Evolutionary conservation across 495 filamentous ascomycete genomes (phyloP), one percentile per base, ranked within the genome.

Genomic region (Aspergillus nidulans): DNA sequence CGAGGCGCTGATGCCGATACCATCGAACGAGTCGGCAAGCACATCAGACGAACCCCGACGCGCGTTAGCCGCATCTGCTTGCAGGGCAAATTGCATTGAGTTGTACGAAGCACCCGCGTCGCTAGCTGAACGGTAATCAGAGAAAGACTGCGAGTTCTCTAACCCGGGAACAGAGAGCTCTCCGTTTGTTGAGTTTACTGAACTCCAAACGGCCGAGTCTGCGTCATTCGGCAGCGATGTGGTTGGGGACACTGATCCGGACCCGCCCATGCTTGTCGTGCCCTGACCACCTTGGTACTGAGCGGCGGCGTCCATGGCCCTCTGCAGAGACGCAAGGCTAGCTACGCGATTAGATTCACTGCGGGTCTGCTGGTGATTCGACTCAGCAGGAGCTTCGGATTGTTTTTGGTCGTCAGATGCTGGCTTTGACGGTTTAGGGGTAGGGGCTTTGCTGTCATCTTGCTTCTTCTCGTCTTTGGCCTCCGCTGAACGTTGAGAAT

Each of bases 311-410:
- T 75, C 71, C 53, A 77, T 60, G 12, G 75, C 75, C 42, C 73
- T 60, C 54, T 77, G 75, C 47, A 77, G 55, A 19, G 73, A 76
- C 3, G 72, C 72, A 56, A 75, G 75, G 3, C 72, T 77, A 38
- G 72, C 73, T 45, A 75, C 72, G 6, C 71, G 71, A 19, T 71
- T 68, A 5, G 72, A 65, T 51, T 77, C 72, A 36, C 72, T 77
- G 39, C 65, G 63, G 13, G 72, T 70, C 54, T 76, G 75, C 24
- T 73, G 68, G 53, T 75, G 72, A 53, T 71, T 74, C 13, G 60
- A 60, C 10, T 53, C 55, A 42, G 55, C 52, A 24, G 61, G 51
- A 12, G 63, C 63, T 43, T 49, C 49, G 12, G 62, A 57, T 54
- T 68, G 66, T 38, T 57, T 55, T 38, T 52, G 59, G 18, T 64